These are phyloP conservation scores for Chlorella ohadii DNA, from an alignment of 139 green algal species.

Conservation along the genomic window DNA sequence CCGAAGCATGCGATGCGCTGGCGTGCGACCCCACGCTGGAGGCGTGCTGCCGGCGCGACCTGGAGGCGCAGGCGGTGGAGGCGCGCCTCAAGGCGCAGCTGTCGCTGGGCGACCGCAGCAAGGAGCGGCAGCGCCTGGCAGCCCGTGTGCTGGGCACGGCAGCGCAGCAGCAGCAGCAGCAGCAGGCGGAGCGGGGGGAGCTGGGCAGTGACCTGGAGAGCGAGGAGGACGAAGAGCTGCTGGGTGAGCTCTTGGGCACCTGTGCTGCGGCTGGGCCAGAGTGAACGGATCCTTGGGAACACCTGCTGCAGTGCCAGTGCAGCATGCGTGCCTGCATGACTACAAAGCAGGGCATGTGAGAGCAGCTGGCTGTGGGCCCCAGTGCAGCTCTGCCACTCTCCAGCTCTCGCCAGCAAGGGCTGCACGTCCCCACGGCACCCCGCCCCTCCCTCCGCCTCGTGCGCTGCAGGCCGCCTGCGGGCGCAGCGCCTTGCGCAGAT, in stretches of 20 bases:
- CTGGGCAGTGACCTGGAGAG: neutral
- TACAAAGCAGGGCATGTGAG: no score
- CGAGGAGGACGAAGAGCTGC: neutral
- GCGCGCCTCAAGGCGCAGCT: slow-evolving; percentile 37
- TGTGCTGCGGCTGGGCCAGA: no score
- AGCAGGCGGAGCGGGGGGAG: neutral
- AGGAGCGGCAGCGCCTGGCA: neutral
- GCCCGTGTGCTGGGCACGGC: slow-evolving; percentile 1
- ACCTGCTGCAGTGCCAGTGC: no score
- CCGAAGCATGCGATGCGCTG: slow-evolving; percentile 44
- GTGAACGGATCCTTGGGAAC: no score
- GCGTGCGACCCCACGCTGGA: slow-evolving; percentile 46
- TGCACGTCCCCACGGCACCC: neutral
- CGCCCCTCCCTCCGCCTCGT: no score
- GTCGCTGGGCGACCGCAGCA: slow-evolving; percentile 36
- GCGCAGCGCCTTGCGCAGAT: slow-evolving; percentile 7
- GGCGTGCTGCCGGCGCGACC: slow-evolving; percentile 39
- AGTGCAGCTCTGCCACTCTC: no score
- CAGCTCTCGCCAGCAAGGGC: no score
- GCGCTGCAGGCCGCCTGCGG: neutral
- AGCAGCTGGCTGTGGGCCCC: no score
- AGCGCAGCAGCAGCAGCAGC: neutral
- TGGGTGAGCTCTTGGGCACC: no score
- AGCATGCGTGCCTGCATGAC: no score
- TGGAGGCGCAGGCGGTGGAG: slow-evolving; percentile 14